These are phyloP conservation scores for Sequoiadendron giganteum DNA, from an alignment of 75 land plant genomes.

Conservation along the genomic window DNA sequence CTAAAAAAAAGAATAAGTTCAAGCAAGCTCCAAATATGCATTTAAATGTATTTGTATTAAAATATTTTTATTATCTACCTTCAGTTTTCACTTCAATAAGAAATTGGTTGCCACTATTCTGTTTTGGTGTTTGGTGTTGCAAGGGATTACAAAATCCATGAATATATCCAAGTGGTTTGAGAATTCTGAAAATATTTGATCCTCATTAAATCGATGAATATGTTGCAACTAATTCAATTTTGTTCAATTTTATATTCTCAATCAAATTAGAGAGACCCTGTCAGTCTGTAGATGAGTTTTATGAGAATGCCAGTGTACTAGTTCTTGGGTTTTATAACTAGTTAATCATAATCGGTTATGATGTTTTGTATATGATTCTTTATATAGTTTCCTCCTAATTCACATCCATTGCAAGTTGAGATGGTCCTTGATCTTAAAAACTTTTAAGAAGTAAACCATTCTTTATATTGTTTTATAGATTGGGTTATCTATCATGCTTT, in stretches of 20 bases:
- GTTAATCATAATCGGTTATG: neutral
- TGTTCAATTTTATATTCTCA: neutral
- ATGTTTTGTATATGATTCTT: neutral
- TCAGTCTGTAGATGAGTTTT: neutral
- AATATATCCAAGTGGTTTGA: too few relatives aligned
- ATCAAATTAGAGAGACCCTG: neutral
- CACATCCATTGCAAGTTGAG: neutral
- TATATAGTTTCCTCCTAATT: neutral
- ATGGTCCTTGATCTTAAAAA: neutral
- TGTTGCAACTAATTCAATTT: neutral
- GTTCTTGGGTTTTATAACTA: neutral
- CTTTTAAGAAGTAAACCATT: neutral
- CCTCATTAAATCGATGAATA: too few relatives aligned
- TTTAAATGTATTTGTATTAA: too few relatives aligned
- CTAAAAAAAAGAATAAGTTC: too few relatives aligned
- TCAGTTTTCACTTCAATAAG: too few relatives aligned
- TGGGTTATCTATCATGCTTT: neutral
- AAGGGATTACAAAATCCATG: too few relatives aligned
- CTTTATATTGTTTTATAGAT: neutral
- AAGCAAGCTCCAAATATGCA: too few relatives aligned
- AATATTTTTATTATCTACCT: too few relatives aligned
- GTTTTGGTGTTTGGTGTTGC: too few relatives aligned
- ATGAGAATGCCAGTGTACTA: neutral
- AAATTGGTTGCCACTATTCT: too few relatives aligned
- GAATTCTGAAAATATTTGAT: too few relatives aligned